phyloP scores from a whole-genome alignment of 805 yeast genomes.

The Candida silvicultrix region DNA sequence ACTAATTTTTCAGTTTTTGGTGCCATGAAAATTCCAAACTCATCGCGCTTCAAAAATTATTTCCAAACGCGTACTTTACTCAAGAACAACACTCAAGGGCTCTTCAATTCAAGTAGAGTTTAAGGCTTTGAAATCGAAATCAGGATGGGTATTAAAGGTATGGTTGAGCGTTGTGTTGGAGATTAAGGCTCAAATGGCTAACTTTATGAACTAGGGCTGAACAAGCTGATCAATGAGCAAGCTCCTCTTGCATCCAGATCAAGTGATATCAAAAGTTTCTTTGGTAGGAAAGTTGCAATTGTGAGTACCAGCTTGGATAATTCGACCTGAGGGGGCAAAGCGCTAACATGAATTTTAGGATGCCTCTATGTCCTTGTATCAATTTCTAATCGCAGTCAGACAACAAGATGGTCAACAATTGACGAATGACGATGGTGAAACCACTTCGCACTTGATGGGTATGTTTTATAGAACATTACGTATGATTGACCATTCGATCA shows the following conservation, averaged over 20 bases:
- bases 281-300: conserved; percentile 96
- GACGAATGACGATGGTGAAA: conserved; percentile 84
- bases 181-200: neutral
- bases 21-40: neutral
- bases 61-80: neutral
- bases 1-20: neutral
- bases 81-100: no score
- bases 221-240: conserved; percentile 80
- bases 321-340: neutral
- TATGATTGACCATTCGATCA: conserved; percentile 87
- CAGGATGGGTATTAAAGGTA: conserved; percentile 47
- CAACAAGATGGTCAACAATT: conserved; percentile 95
- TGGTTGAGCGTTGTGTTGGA: no score
- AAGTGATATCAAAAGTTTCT: conserved; percentile 75
- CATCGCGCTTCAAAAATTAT: neutral
- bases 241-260: conserved; percentile 78
- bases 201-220: conserved; percentile 49
- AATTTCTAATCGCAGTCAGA: conserved; percentile 91
- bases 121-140: neutral
- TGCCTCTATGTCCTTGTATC: conserved; percentile 95
- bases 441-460: conserved; percentile 92
- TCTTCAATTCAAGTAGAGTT: no score
- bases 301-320: conserved; percentile 22
- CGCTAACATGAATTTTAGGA: conserved; percentile 21
- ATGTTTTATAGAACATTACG: conserved; percentile 91